Base-by-base conservation (phyloP, 164 flowering plant genomes). In the Tetracentron sinense region DNA sequence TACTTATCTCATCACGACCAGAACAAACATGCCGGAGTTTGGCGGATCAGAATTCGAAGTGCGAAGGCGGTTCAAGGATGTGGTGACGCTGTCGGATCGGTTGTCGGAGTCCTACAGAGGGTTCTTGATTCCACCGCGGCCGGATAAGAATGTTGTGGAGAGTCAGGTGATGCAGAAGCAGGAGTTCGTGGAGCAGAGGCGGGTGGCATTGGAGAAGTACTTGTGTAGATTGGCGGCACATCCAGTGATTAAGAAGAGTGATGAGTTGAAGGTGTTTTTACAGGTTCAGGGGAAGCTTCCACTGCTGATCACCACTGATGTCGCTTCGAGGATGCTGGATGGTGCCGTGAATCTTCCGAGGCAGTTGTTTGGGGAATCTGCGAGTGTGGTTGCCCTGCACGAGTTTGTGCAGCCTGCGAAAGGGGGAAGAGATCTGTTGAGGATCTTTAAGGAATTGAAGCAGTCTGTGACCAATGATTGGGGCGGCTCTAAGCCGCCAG, bases 161-260 rank as follows among this genome's bases (percentile, higher is more conserved):
- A 81, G 97, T 62, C 97, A 92, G 69, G 94, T 95, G 54, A 95
- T 95, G 99, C 94, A 95, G 66, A 95, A 89, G 74, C 96, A 88
- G 72, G 99, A 95, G 20, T 95, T 95, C 58, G 94, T 95, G 64
- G 97, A 89, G 86, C 97, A 88, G 73, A 80, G 99, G 54, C 72
- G 96, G 38, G 79, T 78, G 66, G 93, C 95, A 7, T 72, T 95
- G 83, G 97, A 95, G 96, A 88, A 83, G 79, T 95, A 95, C 61
- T 73, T 95, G 77, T 59, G 82, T 76, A 78, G 83, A 65, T 77
- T 95, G 46, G 96, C 89, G 1, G 79, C 58, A 4, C 99, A 91
- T 72, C 97, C 97, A 0, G 82, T 82, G 57, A 84, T 95, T 23
- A 72, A 63, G 77, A 83, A 69, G 77, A 89, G 99, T 60, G 91